These are phyloP conservation scores for Oryza glumipatula DNA, from an alignment of 176 grass and related monocot species.

Conservation along the genomic window DNA sequence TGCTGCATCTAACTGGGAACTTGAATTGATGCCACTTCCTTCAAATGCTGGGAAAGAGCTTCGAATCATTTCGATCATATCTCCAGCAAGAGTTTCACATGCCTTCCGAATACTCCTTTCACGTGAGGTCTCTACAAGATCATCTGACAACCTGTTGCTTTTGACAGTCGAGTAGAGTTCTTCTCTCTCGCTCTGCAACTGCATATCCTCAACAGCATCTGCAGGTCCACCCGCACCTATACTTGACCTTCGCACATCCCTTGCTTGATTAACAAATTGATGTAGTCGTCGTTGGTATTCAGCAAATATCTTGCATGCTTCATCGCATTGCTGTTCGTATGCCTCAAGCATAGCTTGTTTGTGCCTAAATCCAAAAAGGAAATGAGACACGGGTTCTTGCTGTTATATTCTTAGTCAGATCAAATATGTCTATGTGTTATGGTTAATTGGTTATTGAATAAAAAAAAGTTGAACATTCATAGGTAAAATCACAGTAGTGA, in stretches of 20 bases:
- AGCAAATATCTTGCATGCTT: conserved; percentile 92
- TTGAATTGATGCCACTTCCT: conserved; percentile 88
- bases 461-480: conserved; percentile 5
- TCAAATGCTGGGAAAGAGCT: conserved; percentile 89
- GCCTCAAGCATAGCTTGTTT: conserved; percentile 91
- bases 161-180: conserved; percentile 78
- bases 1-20: conserved; percentile 74
- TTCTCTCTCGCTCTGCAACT: conserved; percentile 63
- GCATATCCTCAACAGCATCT: conserved; percentile 64
- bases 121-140: conserved; percentile 74
- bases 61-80: conserved; percentile 78
- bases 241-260: conserved; percentile 75
- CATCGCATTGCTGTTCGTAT: conserved; percentile 91
- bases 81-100: conserved; percentile 81
- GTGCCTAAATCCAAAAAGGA: conserved; percentile 61
- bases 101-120: conserved; percentile 81
- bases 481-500: conserved; percentile 1
- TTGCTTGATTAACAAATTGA: conserved; percentile 92
- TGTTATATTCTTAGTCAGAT: not conserved
- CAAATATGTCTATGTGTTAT: not conserved
- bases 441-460: not conserved
- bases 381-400: not conserved
- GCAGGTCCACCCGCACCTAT: conserved; percentile 50
- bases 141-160: conserved; percentile 68
- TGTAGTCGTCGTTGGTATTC: conserved; percentile 92